Evolutionary conservation across 148 eudicot genomes (phyloP).

Genomic region (Pharnaceum exiguum): DNA sequence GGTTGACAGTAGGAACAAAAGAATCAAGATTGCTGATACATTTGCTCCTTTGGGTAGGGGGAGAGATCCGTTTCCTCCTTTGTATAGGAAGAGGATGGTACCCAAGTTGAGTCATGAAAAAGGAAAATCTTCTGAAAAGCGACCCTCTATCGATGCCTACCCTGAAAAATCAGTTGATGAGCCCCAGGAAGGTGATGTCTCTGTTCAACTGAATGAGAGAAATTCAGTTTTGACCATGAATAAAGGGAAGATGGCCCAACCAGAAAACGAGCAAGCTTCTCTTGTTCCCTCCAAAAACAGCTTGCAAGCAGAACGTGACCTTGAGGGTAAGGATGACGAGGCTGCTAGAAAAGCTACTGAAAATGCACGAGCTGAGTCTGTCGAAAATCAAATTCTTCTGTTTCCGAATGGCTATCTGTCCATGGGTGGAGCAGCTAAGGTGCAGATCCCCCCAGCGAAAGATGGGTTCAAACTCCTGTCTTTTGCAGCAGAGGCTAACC

Average conservation of each 20-base stretch:
- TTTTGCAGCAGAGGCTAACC: conserved; percentile 16
- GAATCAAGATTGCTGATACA: conserved; percentile 18
- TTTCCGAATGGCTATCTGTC: conserved; percentile 19
- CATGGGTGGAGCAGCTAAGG: conserved; percentile 12
- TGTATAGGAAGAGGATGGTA: conserved; percentile 16
- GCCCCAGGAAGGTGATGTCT: conserved; percentile 8
- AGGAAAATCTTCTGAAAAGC: conserved; percentile 10
- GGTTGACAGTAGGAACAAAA: conserved; percentile 27
- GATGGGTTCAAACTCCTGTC: conserved; percentile 2
- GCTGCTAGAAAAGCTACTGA: conserved; percentile 2
- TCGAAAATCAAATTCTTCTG: conserved; percentile 26
- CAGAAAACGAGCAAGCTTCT: conserved; percentile 11
- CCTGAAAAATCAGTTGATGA: not conserved
- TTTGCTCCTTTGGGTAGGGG: conserved; percentile 6
- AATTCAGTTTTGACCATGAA: conserved; percentile 15
- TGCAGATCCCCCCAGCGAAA: not conserved
- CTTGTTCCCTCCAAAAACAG: conserved; percentile 7
- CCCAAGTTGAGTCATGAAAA: conserved; percentile 21
- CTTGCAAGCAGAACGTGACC: conserved; percentile 21
- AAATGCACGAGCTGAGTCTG: conserved; percentile 4
- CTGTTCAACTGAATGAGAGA: conserved; percentile 9
- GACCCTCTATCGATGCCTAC: not conserved
- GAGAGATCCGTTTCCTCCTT: not conserved
- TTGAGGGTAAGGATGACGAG: conserved; percentile 12
- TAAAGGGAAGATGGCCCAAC: conserved; percentile 12